A percentile compares a stretch with the other conserved stretches of the same genome.
phyloP scores from a whole-genome alignment of 2,329 filamentous ascomycete genomes.

The Aspergillus sp. region DNA sequence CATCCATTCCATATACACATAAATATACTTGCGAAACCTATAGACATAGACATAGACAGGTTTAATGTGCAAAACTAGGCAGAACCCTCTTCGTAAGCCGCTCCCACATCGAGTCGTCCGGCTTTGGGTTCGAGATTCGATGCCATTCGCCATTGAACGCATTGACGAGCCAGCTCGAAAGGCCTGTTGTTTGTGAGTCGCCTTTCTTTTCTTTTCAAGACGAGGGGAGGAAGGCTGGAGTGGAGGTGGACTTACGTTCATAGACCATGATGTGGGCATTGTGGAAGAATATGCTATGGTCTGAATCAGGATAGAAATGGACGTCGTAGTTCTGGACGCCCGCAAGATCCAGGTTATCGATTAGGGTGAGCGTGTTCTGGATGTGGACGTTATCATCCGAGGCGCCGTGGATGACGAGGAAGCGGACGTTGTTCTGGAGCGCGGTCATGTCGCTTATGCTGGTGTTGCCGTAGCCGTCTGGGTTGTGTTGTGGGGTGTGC shows the following conservation, averaged over 20 bases:
- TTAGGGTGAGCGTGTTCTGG: conserved; percentile 84
- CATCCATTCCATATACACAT: background rate
- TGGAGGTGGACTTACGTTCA: conserved; percentile 65
- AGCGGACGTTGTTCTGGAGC: conserved; percentile 74
- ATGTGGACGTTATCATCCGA: conserved; percentile 97
- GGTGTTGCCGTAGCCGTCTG: conserved; percentile 71
- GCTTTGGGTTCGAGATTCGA: conserved; percentile 53
- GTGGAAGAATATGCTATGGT: conserved; percentile 94
- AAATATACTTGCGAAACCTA: background rate
- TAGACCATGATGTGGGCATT: conserved; percentile 90
- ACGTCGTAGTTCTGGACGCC: conserved; percentile 92
- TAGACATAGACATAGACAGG: background rate
- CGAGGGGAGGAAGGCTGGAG: no score
- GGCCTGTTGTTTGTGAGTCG: conserved; percentile 21
- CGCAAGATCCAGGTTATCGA: conserved; percentile 81
- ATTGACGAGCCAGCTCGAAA: conserved; percentile 84
- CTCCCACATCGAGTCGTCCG: conserved; percentile 35
- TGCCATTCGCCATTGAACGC: conserved; percentile 98
- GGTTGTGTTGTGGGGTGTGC: conserved; percentile 86
- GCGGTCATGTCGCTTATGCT: conserved; percentile 73
- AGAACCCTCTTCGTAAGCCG: conserved; percentile 20
- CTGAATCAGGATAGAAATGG: conserved; percentile 93
- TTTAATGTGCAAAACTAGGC: conserved; percentile 10
- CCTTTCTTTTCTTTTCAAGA: no score
- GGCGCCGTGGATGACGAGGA: conserved; percentile 94